Base-by-base conservation (phyloP, 1,284 basidiomycete genomes). In the Flammula alnicola region DNA sequence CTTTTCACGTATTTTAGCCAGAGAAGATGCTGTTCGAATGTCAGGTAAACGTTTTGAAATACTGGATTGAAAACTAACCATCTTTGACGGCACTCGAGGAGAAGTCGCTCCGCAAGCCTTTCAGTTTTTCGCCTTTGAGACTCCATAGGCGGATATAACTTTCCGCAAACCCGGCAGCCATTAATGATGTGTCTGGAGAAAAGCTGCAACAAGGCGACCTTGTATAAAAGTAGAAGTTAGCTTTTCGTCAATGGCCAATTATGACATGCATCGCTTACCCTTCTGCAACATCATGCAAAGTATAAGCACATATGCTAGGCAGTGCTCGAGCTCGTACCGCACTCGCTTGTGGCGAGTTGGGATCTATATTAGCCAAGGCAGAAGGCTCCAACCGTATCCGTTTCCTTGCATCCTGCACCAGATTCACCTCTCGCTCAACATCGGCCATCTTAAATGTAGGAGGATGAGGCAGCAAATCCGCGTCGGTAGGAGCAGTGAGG, bases 141-240 rank as follows among this genome's bases (percentile, higher is more conserved):
- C 85, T 97, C 96, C 97, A 99, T 50, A 99, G 60, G 47, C 95
- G 83, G 52, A 99, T 89, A 61, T 94, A 96, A 62, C 95, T 98
- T 70, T 99, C 96, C 29, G 93, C 83, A 63, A 98, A 98, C 1
- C 97, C 97, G 22, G 91, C 93, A 1, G 96, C 97, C 82, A 99
- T 86, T n/a, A 99, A 70, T 5, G 94, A 91, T 1, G 88, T 88
- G 68, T 99, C 97, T 41, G 82, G 81, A 12, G 96, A 98, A 63
- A 99, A 98, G 11, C 87, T 84, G 48, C 86, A 87, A 59, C 91
- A 94, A 2, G 95, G 92, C 11, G 90, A 80, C 19, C 94, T 96
- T 61, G n/a, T 22, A 49, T 30, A 36, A 26, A 30, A 36, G 39
- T 39, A 14, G 48, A 41, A 9, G 29, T 31, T n/a, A n/a, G 32